Evolutionary conservation across 495 filamentous ascomycete genomes (phyloP).

Genomic region (Penicillium arizonense): DNA sequence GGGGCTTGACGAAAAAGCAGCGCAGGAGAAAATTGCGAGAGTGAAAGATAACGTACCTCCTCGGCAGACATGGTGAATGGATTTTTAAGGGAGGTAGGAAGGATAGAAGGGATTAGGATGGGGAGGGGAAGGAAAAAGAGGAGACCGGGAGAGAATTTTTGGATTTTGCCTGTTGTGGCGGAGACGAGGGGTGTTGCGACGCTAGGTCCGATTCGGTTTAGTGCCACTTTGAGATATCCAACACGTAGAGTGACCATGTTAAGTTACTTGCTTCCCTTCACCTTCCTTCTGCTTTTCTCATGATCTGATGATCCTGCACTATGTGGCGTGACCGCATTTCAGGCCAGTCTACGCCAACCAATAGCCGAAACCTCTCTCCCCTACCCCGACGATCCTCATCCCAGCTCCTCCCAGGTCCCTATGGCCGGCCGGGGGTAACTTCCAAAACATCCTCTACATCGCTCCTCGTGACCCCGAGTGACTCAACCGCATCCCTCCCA

Average conservation of each 20-base stretch:
- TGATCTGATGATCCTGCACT: conserved; percentile 10
- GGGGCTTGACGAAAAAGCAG: conserved; percentile 25
- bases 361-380: conserved; percentile 64
- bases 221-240: conserved; percentile 9
- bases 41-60: conserved; percentile 33
- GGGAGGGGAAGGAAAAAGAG: conserved; percentile 22
- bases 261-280: background rate
- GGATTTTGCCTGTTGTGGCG: too few relatives aligned
- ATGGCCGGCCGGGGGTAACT: conserved; percentile 56
- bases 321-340: conserved; percentile 93
- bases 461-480: conserved; percentile 59
- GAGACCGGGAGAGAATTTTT: conserved; percentile 12
- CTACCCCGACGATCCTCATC: conserved; percentile 61
- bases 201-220: conserved; percentile 22
- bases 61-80: conserved; percentile 42
- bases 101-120: conserved; percentile 9
- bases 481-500: conserved; percentile 72
- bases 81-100: conserved; percentile 11
- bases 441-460: conserved; percentile 69
- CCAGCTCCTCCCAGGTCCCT: conserved; percentile 34
- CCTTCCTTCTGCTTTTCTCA: background rate
- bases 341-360: conserved; percentile 65
- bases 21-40: conserved; percentile 9
- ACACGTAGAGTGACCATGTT: background rate
- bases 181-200: background rate